phyloP scores from a whole-genome alignment of 768 basidiomycete genomes.

The Auriculariales sp. region DNA sequence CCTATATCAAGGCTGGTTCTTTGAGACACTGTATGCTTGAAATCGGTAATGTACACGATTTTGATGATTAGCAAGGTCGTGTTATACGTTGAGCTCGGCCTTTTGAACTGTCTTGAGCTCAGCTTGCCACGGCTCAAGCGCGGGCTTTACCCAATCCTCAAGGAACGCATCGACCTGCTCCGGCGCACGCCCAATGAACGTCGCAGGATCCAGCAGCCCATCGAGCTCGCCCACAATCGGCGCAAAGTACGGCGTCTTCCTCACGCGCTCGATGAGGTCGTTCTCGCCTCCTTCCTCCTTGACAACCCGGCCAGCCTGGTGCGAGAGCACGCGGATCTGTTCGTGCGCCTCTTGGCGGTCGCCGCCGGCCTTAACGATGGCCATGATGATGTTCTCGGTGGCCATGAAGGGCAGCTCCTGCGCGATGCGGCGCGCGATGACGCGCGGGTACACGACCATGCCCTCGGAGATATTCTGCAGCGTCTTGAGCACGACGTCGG shows the following conservation, averaged over 20 bases:
- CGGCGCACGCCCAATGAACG: conserved; percentile 87
- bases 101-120: conserved; percentile 36
- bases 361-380: conserved; percentile 85
- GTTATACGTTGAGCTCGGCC: conserved; percentile 54
- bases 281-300: conserved; percentile 91
- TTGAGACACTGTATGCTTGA: too few relatives aligned
- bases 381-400: conserved; percentile 99
- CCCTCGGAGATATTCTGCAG: conserved; percentile 95
- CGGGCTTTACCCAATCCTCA: conserved; percentile 77
- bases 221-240: conserved; percentile 74
- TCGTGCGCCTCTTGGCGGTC: conserved; percentile 97
- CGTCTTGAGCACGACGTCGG: conserved; percentile 90
- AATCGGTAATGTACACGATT: too few relatives aligned
- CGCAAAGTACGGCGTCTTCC: conserved; percentile 72
- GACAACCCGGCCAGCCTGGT: conserved; percentile 87
- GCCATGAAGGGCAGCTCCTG: conserved; percentile 99
- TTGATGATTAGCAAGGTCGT: too few relatives aligned
- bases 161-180: conserved; percentile 89
- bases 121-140: conserved; percentile 42
- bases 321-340: conserved; percentile 68
- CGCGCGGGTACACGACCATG: conserved; percentile 96
- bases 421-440: conserved; percentile 80
- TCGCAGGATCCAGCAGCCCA: conserved; percentile 63
- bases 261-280: conserved; percentile 84
- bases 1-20: too few relatives aligned